Percentiles rank a stretch among this genome's conserved stretches.
Conservation (phyloP, 2,329 filamentous ascomycete genomes). For the Aspergillus tubingensis region DNA sequence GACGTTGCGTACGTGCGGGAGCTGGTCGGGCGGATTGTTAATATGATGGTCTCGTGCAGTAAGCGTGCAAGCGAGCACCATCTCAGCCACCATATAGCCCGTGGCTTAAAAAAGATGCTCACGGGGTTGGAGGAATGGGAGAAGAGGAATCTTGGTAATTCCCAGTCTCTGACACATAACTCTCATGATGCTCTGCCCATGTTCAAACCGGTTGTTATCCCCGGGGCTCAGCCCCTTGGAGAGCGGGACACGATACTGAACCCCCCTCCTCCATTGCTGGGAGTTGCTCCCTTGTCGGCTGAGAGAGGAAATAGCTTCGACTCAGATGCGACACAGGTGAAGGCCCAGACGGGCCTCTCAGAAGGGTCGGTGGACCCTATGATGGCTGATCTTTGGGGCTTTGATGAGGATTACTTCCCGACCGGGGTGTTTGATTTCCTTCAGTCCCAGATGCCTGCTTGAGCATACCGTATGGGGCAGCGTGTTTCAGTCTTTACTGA, state of each 20-base stretch:
- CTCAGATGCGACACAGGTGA: slow-evolving; percentile 15
- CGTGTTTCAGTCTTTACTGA: neutral
- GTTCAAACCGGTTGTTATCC: slow-evolving; percentile 40
- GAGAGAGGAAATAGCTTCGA: slow-evolving; percentile 39
- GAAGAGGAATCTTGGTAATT: slow-evolving; percentile 30
- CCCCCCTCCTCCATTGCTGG: slow-evolving; percentile 39
- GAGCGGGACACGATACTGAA: slow-evolving; percentile 40
- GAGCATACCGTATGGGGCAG: slow-evolving; percentile 4
- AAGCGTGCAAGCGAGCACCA: slow-evolving; percentile 44
- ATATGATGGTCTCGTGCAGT: slow-evolving; percentile 43
- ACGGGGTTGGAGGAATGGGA: slow-evolving; percentile 44
- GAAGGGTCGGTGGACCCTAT: slow-evolving; percentile 43
- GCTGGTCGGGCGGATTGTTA: slow-evolving; percentile 37
- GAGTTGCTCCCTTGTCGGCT: slow-evolving; percentile 41
- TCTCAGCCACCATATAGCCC: slow-evolving; percentile 43
- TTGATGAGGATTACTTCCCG: slow-evolving; percentile 45
- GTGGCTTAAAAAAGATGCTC: slow-evolving; percentile 43
- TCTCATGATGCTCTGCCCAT: slow-evolving; percentile 33
- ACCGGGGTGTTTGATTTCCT: slow-evolving; percentile 46
- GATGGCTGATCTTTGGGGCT: slow-evolving; percentile 46
- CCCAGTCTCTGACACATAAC: slow-evolving; percentile 24
- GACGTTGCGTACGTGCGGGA: slow-evolving; percentile 39
- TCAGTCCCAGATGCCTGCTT: slow-evolving; percentile 46
- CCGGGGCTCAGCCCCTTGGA: slow-evolving; percentile 40
- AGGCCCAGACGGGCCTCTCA: slow-evolving; percentile 36